Evolutionary conservation across 768 basidiomycete genomes (phyloP).

Genomic region (Stropharia rugosoannulata): DNA sequence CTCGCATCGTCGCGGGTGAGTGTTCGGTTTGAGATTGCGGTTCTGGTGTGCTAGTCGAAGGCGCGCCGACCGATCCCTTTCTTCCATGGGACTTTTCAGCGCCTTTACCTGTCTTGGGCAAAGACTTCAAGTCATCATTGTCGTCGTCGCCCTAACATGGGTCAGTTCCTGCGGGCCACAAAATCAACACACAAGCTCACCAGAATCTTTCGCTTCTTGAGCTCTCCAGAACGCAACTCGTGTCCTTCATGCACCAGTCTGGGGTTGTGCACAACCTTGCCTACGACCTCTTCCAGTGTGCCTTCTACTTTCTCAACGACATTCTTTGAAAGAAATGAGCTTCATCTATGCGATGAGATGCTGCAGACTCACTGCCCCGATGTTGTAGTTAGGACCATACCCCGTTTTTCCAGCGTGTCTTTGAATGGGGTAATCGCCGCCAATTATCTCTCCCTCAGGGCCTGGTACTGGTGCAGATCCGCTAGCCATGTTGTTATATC

Average conservation of each 20-base stretch:
- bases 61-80: not conserved
- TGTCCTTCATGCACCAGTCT: slow-evolving; percentile 24
- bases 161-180: not conserved
- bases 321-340: slow-evolving; percentile 15
- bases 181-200: slow-evolving; percentile 9
- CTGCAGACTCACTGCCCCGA: slow-evolving; percentile 24
- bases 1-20: not conserved
- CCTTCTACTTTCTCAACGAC: slow-evolving; percentile 32
- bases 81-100: not conserved
- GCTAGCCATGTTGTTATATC: not conserved
- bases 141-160: not conserved
- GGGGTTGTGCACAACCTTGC: slow-evolving; percentile 30
- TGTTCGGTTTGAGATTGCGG: not conserved
- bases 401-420: slow-evolving; percentile 39
- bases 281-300: slow-evolving; percentile 31
- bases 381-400: slow-evolving; percentile 33
- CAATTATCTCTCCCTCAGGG: not conserved
- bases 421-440: slow-evolving; percentile 30
- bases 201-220: slow-evolving; percentile 29
- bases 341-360: not conserved
- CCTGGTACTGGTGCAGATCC: slow-evolving; percentile 3
- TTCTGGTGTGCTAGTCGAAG: too few relatives aligned
- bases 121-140: not conserved
- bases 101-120: not conserved
- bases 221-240: slow-evolving; percentile 29